Evolutionary conservation across 23 red algal species (phyloP), one percentile per base, ranked within the genome.

Genomic region (Agarophyton chilense): DNA sequence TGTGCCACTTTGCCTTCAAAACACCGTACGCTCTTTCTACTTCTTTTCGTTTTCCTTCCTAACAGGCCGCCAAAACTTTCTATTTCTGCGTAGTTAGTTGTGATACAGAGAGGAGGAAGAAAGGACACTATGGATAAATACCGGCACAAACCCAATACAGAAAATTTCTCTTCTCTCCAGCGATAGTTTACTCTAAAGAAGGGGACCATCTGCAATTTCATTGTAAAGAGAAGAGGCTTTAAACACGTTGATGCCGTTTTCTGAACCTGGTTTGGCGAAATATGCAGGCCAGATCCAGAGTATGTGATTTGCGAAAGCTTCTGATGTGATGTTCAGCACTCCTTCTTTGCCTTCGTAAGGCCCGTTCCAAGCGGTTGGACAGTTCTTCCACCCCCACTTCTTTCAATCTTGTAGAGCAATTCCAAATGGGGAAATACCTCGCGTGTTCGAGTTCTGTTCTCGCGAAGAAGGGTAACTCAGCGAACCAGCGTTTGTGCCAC

Each of bases 211-310:
- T 38, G 60, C 31, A 26, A 66, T 66, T 53, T 84, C 36, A 32
- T 67, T 51, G 22, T 14, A 7, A 12, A 67, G 36, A 6, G 47
- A 11, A 9, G 79, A 84, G 16, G 55, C 11, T 0, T 84, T 0
- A n/a, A 77, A 34, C 12, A 77, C 65, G 22, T 57, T 88, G 33
- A 88, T 22, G 67, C 76, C 84, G n/a, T 88, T 88, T 16, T 24
- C 26, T 18, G 14, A 35, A 22, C 67, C 84, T 2, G 67, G 65
- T 18, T 32, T 26, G 25, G 66, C 84, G 67, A 60, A 73, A 33
- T 76, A 88, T 10, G 33, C 5, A 32, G 46, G 50, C 84, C 84
- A 88, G 2, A 88, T 77, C 66, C 67, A 77, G 21, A 77, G 33
- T 25, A 21, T 16, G 17, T 74, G 19, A 36, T 88, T 65, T 2